phyloP scores from a whole-genome alignment of 495 filamentous ascomycete genomes.

The Penicillium cataractarum region DNA sequence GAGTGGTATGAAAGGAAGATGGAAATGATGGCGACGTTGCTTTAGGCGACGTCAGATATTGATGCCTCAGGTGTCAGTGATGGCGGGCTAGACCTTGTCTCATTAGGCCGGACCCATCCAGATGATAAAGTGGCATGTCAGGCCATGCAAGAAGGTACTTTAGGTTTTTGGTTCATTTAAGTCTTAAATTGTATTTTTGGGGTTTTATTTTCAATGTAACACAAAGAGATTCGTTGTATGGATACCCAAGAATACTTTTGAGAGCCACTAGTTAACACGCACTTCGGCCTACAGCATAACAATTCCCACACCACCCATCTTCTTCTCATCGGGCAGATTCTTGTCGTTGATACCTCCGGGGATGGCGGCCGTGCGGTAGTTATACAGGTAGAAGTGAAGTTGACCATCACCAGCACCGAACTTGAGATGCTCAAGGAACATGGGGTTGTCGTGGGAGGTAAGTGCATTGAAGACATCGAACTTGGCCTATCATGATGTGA shows the following conservation, averaged over 20 bases:
- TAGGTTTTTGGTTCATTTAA: neutral
- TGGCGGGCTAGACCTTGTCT: slow-evolving; percentile 1
- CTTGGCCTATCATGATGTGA: slow-evolving; percentile 51
- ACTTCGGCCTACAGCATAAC: slow-evolving; percentile 67
- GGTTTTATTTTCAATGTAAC: slow-evolving; percentile 7
- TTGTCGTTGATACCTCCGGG: slow-evolving; percentile 79
- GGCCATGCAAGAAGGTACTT: neutral
- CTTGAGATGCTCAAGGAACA: slow-evolving; percentile 91
- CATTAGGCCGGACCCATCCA: neutral
- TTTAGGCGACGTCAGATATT: slow-evolving; percentile 24
- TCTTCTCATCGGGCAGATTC: slow-evolving; percentile 71
- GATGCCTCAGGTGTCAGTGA: slow-evolving; percentile 24
- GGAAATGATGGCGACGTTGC: slow-evolving; percentile 14
- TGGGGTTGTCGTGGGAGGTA: slow-evolving; percentile 86
- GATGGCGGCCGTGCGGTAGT: slow-evolving; percentile 84
- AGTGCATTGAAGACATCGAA: slow-evolving; percentile 98
- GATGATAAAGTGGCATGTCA: too few relatives aligned
- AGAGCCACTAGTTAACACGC: slow-evolving; percentile 14
- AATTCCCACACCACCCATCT: slow-evolving; percentile 84
- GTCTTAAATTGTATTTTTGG: neutral
- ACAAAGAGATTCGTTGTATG: slow-evolving; percentile 19
- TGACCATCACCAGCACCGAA: slow-evolving; percentile 93
- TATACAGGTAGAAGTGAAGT: slow-evolving; percentile 95
- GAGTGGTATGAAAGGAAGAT: slow-evolving; percentile 9
- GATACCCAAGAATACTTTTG: slow-evolving; percentile 16